Evolutionary conservation across 2,329 filamentous ascomycete genomes (phyloP).

Genomic region (Xylariaceae sp.): DNA sequence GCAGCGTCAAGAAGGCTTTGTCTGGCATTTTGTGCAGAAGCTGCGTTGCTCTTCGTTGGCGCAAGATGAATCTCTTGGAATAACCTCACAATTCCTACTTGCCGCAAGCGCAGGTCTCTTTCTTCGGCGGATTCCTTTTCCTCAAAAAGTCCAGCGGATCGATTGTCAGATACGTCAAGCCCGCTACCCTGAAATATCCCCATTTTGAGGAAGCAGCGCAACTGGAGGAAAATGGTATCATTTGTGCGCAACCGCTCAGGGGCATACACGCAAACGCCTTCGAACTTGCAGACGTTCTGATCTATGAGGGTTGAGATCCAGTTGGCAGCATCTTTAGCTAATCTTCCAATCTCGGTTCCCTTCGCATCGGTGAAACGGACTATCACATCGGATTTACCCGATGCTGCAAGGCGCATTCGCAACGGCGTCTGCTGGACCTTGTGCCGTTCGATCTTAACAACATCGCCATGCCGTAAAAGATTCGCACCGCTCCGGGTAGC

Average conservation of each 20-base stretch:
- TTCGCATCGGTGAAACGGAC: constrained; percentile 80
- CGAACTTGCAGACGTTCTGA: constrained; percentile 80
- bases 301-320: constrained; percentile 94
- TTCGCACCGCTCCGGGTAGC: constrained; percentile 75
- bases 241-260: constrained; percentile 82
- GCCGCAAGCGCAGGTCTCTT: constrained; percentile 72
- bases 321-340: constrained; percentile 79
- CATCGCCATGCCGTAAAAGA: constrained; percentile 73
- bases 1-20: constrained; percentile 81
- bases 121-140: constrained; percentile 83
- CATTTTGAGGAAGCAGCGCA: constrained; percentile 69
- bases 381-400: constrained; percentile 73
- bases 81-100: constrained; percentile 81
- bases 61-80: constrained; percentile 84
- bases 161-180: constrained; percentile 62
- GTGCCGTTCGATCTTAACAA: constrained; percentile 80
- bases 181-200: constrained; percentile 64
- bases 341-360: constrained; percentile 77
- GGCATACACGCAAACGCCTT: constrained; percentile 82
- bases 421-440: constrained; percentile 59
- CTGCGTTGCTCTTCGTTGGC: constrained; percentile 68
- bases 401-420: constrained; percentile 44
- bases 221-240: constrained; percentile 88
- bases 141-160: constrained; percentile 70
- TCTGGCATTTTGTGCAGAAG: constrained; percentile 72